Evolutionary conservation across 306 rosid genomes (phyloP), one percentile per base, ranked within the genome.

Genomic region (Chamaecrista fasciculata): DNA sequence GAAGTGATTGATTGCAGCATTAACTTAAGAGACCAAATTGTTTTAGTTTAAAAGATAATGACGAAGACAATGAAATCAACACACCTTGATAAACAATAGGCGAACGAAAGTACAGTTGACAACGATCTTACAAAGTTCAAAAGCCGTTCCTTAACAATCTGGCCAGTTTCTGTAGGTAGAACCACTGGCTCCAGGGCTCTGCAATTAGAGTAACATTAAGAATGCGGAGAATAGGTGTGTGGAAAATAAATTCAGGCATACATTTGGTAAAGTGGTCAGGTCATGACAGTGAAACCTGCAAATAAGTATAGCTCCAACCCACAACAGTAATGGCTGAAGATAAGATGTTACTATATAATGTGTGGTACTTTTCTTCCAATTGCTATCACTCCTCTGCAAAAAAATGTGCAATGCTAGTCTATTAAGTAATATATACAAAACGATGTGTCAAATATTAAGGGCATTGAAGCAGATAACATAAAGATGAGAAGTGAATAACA

Each of bases 1-100:
- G 42, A 61, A 44, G 59, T 19, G 67, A 61, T 20, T 42, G 56
- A 43, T 43, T 64, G 39, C 52, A 56, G 36, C 12, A 56, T 53
- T 21, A 72, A 64, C 60, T 73, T 12, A 10, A 33, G 67, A 9
- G 40, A 67, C 50, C 59, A 77, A 47, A 46, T 72, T 59, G 16
- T 46, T 67, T 8, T 52, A 48, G 62, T 28, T 64, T 42, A 28
- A 42, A 60, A 26, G 31, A 11, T 60, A 4, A 53, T 28, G 48
- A 26, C 63, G n/a, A n/a, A n/a, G n/a, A 44, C 34, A 48, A 55
- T 64, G 66, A 70, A 76, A 63, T 6, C 73, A 50, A 57, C 85
- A 47, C 64, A 94, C 98, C 97, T 83, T 75, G 98, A 94, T 77
- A 85, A 81, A 83, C 96, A 94, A 84, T 82, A 85, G 71, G 98